Conservation (phyloP, 331 rosid genomes). For the Quercus phellos region DNA sequence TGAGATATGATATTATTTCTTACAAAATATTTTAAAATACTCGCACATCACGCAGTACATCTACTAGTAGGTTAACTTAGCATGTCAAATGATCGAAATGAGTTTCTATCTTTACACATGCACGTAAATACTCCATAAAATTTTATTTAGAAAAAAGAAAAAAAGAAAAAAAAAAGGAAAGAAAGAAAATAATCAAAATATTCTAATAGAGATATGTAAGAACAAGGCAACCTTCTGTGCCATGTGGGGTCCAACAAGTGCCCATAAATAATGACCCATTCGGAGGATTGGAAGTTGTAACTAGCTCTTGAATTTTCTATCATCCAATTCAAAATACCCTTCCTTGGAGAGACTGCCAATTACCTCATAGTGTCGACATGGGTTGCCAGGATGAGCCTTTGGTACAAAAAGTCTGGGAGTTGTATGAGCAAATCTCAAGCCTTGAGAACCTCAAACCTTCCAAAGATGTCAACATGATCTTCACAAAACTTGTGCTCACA, state of each 20-base stretch:
- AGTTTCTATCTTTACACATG: too few relatives aligned
- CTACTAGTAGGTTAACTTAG: too few relatives aligned
- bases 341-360: not conserved
- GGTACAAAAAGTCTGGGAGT: conserved; percentile 44
- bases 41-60: too few relatives aligned
- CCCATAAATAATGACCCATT: conserved; percentile 51
- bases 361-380: conserved; percentile 64
- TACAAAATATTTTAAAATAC: too few relatives aligned
- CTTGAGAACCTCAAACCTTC: conserved; percentile 70
- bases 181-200: too few relatives aligned
- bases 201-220: too few relatives aligned
- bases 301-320: not conserved
- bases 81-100: too few relatives aligned
- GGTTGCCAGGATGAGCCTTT: conserved; percentile 48
- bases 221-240: not conserved
- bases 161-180: not conserved
- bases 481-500: conserved; percentile 70
- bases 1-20: too few relatives aligned
- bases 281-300: not conserved
- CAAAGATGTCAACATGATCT: conserved; percentile 79
- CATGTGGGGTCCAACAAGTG: conserved; percentile 34
- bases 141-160: not conserved
- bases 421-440: conserved; percentile 60
- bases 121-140: too few relatives aligned
- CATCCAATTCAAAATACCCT: not conserved